These are phyloP conservation scores for Xylariaceae sp. DNA, from an alignment of 2,329 filamentous ascomycete species.

Conservation along the genomic window DNA sequence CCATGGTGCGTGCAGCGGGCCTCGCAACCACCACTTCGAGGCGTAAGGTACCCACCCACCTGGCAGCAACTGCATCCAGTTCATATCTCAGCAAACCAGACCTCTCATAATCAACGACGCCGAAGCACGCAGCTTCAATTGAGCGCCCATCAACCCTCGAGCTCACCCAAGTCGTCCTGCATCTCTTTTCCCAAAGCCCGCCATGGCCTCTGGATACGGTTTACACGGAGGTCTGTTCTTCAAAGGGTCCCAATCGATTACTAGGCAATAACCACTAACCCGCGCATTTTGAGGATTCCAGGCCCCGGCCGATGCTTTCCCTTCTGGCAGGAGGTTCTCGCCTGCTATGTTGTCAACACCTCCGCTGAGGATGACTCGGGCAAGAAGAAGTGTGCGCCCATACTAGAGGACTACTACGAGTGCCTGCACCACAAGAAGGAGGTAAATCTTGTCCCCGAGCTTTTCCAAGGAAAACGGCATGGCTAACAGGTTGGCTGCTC, in stretches of 20 bases:
- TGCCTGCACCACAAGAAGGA: slow-evolving; percentile 99
- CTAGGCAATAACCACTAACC: slow-evolving; percentile 22
- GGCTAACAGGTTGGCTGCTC: slow-evolving; percentile 14
- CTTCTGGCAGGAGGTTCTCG: slow-evolving; percentile 99
- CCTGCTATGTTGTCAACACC: slow-evolving; percentile 97
- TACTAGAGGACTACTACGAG: slow-evolving; percentile 97
- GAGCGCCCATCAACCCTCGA: slow-evolving; percentile 22
- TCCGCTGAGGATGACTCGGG: slow-evolving; percentile 76
- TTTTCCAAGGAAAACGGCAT: neutral
- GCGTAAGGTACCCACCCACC: slow-evolving; percentile 20
- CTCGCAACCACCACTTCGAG: neutral
- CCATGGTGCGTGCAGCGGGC: neutral
- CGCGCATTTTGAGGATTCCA: slow-evolving; percentile 41
- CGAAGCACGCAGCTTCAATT: slow-evolving; percentile 31
- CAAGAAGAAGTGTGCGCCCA: slow-evolving; percentile 84
- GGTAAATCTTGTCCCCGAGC: slow-evolving; percentile 57
- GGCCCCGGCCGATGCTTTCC: slow-evolving; percentile 86
- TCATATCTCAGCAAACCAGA: slow-evolving; percentile 13
- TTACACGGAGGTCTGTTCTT: slow-evolving; percentile 73
- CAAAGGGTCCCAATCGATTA: neutral
- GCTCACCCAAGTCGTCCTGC: slow-evolving; percentile 8
- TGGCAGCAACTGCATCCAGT: slow-evolving; percentile 21
- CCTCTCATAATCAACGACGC: slow-evolving; percentile 14
- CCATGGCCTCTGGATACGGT: slow-evolving; percentile 84
- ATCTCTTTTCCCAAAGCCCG: slow-evolving; percentile 17